These are phyloP conservation scores for Microdochium trichocladiopsis DNA, from an alignment of 2,329 filamentous ascomycete species.

Conservation along the genomic window DNA sequence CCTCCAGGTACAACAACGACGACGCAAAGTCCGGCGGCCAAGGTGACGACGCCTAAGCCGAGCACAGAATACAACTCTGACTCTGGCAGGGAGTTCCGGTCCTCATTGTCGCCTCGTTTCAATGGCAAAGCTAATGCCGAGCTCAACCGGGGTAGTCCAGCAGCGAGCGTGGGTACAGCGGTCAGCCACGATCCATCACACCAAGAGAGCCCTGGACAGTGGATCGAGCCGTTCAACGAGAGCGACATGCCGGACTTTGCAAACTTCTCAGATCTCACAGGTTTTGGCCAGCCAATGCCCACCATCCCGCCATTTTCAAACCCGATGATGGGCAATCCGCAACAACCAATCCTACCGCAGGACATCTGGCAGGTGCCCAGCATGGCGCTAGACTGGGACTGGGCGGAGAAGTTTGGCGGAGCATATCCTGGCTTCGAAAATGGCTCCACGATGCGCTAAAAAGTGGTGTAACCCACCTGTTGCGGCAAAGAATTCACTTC, in stretches of 20 bases:
- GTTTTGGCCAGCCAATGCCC: slow-evolving; percentile 27
- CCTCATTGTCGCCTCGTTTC: slow-evolving; percentile 21
- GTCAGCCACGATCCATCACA: slow-evolving; percentile 14
- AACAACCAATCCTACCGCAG: slow-evolving; percentile 83
- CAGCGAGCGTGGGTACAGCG: slow-evolving; percentile 3
- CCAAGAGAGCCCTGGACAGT: slow-evolving; percentile 22
- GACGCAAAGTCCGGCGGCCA: slow-evolving; percentile 13
- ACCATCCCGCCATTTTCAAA: slow-evolving; percentile 17
- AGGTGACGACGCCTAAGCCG: slow-evolving; percentile 17
- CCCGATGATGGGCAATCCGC: slow-evolving; percentile 33
- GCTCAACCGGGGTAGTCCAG: neutral
- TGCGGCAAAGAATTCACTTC: no score
- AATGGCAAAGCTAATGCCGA: slow-evolving; percentile 13
- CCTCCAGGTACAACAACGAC: slow-evolving; percentile 12
- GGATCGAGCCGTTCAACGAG: slow-evolving; percentile 18
- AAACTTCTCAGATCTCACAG: slow-evolving; percentile 37
- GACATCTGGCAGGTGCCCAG: slow-evolving; percentile 86
- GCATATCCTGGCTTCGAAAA: slow-evolving; percentile 59
- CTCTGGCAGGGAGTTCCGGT: neutral
- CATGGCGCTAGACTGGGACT: slow-evolving; percentile 90
- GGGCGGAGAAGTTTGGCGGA: slow-evolving; percentile 62
- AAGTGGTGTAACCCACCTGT: no score
- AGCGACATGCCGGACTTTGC: slow-evolving; percentile 31
- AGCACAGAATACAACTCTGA: slow-evolving; percentile 19
- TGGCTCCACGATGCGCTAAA: slow-evolving; percentile 30